A percentile compares a stretch with the other conserved stretches of the same genome.
phyloP scores from a whole-genome alignment of 2,329 filamentous ascomycete genomes.

The Orbilia ellipsospora region DNA sequence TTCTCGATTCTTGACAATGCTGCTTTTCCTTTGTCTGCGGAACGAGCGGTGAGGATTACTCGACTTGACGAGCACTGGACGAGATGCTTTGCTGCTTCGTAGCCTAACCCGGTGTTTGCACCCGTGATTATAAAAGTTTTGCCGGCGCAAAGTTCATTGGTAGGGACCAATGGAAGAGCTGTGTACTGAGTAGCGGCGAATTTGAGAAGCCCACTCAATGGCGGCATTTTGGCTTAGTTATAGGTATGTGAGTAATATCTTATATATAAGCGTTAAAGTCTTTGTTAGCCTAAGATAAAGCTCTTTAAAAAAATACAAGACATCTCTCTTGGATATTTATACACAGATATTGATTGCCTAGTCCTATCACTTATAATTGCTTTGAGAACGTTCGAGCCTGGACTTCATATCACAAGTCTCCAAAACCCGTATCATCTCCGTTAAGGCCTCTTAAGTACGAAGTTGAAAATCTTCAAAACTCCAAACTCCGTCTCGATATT shows the following conservation, averaged over 20 bases:
- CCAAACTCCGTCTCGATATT: background rate
- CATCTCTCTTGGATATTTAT: too few species aligned
- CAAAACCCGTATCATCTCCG: conserved; percentile 22
- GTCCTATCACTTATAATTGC: too few species aligned
- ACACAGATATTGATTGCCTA: too few species aligned
- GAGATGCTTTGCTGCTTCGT: conserved; percentile 63
- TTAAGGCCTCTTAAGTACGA: conserved; percentile 27
- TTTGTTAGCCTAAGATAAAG: too few species aligned
- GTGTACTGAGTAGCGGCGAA: conserved; percentile 32
- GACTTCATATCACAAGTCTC: background rate
- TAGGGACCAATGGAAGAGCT: conserved; percentile 29
- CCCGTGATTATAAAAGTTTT: conserved; percentile 64
- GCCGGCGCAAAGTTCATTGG: conserved; percentile 21
- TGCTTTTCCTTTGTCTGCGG: conserved; percentile 62
- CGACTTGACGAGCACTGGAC: conserved; percentile 60
- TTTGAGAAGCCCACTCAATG: background rate
- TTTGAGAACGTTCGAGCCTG: too few species aligned
- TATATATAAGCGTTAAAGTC: too few species aligned
- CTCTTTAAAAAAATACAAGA: too few species aligned
- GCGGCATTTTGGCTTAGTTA: too few species aligned
- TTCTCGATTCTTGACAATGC: conserved; percentile 63
- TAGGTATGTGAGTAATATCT: too few species aligned
- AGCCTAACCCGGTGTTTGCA: conserved; percentile 64
- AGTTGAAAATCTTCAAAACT: background rate
- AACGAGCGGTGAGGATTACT: conserved; percentile 64